A percentile compares a stretch with the other conserved stretches of the same genome.
These are phyloP conservation scores for Kalaharituber pfeilii DNA, from an alignment of 2,329 filamentous ascomycete species.

Conservation along the genomic window DNA sequence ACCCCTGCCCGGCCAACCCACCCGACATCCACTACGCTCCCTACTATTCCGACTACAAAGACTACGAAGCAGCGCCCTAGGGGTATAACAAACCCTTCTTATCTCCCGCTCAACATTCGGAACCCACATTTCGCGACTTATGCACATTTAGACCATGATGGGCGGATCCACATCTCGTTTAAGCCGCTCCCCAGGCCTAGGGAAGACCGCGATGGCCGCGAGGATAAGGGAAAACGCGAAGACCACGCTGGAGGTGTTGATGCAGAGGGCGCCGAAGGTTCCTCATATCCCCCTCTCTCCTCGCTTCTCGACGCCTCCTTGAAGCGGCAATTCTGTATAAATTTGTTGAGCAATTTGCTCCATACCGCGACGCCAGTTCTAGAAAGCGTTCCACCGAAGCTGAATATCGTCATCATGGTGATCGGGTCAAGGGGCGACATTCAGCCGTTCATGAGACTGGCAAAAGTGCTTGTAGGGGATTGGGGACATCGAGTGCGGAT, in stretches of 20 bases:
- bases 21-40: background rate
- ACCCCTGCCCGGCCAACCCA: background rate
- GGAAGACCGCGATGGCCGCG: background rate
- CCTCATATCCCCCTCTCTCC: no score
- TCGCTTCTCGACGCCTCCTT: background rate
- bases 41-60: background rate
- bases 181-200: conserved; percentile 7
- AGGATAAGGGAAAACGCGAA: background rate
- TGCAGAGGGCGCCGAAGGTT: background rate
- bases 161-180: conserved; percentile 15
- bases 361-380: background rate
- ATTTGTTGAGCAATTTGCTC: background rate
- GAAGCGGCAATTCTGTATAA: background rate
- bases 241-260: background rate
- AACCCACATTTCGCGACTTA: conserved; percentile 16
- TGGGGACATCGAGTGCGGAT: conserved; percentile 61
- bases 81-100: background rate
- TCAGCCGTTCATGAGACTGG: conserved; percentile 62
- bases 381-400: conserved; percentile 14
- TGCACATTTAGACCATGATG: conserved; percentile 15
- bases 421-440: conserved; percentile 66
- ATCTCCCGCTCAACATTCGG: conserved; percentile 5
- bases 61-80: background rate
- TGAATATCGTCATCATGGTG: conserved; percentile 73
- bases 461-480: conserved; percentile 46